A percentile compares a stretch with the other conserved stretches of the same genome.
These are phyloP conservation scores for Acanthamoeba lenticulata DNA, from an alignment of 208 protist genomes.

Conservation along the genomic window DNA sequence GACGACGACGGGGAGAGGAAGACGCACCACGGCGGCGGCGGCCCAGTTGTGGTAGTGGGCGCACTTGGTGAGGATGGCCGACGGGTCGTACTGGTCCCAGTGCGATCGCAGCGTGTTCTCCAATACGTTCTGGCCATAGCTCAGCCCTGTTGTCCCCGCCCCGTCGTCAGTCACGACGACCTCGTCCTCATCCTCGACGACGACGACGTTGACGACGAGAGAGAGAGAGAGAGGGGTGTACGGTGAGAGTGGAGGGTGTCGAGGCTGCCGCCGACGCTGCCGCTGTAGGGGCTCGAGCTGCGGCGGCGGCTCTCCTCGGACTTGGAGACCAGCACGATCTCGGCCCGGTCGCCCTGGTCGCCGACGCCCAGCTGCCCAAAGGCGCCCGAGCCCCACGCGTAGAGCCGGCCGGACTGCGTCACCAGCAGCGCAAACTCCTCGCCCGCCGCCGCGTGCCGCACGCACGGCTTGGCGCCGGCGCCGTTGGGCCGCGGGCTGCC, in stretches of 20 bases:
- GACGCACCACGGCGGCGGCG: constrained; percentile 32
- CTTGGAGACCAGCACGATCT: neutral
- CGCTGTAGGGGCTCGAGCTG: neutral
- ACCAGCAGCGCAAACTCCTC: neutral
- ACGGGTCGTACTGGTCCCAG: neutral
- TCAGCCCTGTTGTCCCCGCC: neutral
- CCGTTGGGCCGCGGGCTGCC: too few species aligned
- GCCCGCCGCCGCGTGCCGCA: neutral
- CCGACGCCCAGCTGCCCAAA: neutral
- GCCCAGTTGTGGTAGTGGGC: constrained; percentile 14
- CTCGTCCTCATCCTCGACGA: too few species aligned
- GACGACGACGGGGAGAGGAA: too few species aligned
- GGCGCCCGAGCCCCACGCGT: neutral
- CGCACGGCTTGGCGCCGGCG: neutral
- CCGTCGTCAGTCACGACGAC: too few species aligned
- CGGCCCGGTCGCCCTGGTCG: neutral
- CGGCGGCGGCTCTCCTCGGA: constrained; percentile 12
- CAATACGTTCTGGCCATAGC: constrained; percentile 39
- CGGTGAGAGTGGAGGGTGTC: neutral
- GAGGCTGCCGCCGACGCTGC: too few species aligned
- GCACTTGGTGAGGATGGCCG: constrained; percentile 16
- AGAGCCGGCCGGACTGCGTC: neutral
- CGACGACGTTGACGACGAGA: too few species aligned
- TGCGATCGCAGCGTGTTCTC: constrained; percentile 32
- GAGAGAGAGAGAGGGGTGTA: neutral